A percentile compares a stretch with the other conserved stretches of the same genome.
Conservation (phyloP, 2,329 filamentous ascomycete species). For the Catunica adiposa region DNA sequence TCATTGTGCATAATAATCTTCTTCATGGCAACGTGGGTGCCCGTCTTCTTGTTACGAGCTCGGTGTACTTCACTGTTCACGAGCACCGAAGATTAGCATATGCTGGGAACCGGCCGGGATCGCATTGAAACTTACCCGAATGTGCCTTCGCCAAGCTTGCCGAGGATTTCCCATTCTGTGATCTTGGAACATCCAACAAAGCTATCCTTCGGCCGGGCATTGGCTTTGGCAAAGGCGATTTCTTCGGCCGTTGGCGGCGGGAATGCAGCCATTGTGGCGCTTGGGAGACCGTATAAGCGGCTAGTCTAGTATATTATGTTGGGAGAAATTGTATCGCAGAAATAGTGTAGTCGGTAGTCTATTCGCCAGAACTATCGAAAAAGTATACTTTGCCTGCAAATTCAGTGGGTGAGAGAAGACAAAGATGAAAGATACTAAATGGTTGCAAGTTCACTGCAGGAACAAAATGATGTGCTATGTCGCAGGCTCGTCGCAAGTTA, state of each 20-base stretch:
- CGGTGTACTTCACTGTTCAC: slow-evolving; percentile 59
- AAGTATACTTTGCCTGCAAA: too few relatives aligned
- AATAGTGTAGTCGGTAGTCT: too few relatives aligned
- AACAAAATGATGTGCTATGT: too few relatives aligned
- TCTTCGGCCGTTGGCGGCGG: slow-evolving; percentile 8
- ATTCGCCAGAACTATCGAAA: too few relatives aligned
- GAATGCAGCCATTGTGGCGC: background rate
- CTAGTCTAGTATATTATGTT: background rate
- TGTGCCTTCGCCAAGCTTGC: slow-evolving; percentile 84
- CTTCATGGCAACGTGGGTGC: slow-evolving; percentile 71
- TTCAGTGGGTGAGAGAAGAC: too few relatives aligned
- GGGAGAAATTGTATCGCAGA: background rate
- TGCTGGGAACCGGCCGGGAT: background rate
- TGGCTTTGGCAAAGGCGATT: slow-evolving; percentile 38
- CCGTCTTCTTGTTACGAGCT: slow-evolving; percentile 59
- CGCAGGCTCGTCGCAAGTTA: too few relatives aligned
- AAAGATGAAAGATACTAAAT: too few relatives aligned
- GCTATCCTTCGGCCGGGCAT: slow-evolving; percentile 38
- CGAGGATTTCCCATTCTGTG: slow-evolving; percentile 59
- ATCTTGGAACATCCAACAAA: slow-evolving; percentile 80
- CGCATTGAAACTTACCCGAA: slow-evolving; percentile 41
- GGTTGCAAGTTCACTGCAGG: too few relatives aligned
- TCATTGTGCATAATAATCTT: slow-evolving; percentile 99
- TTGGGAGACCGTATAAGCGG: background rate
- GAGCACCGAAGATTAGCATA: slow-evolving; percentile 23